Percentiles rank a stretch among this genome's conserved stretches.
These are phyloP conservation scores for Schizonepeta tenuifolia DNA, from an alignment of 257 asterid species.

Conservation along the genomic window DNA sequence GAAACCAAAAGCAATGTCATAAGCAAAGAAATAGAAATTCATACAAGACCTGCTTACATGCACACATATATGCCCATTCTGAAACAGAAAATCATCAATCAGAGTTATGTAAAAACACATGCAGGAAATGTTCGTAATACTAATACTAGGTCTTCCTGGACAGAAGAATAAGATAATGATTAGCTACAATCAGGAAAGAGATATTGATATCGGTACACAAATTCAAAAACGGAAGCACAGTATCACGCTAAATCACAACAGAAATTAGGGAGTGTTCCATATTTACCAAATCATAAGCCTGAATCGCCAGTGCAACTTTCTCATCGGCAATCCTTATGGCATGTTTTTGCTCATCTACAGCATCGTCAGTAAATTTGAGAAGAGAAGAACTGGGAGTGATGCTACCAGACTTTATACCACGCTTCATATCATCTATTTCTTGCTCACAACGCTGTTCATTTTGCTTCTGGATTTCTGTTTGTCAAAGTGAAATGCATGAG, in stretches of 20 bases:
- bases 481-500: conserved; percentile 24
- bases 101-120: neutral
- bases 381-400: conserved; percentile 76
- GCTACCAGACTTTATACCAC: conserved; percentile 74
- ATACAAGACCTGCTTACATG: neutral
- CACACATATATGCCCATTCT: conserved; percentile 4
- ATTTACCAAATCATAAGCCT: conserved; percentile 92
- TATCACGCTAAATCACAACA: conserved; percentile 4
- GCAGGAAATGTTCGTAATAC: conserved; percentile 1
- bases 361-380: conserved; percentile 81
- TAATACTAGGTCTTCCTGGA: neutral
- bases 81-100: neutral
- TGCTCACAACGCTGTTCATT: conserved; percentile 88
- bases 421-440: conserved; percentile 88
- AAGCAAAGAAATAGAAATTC: neutral
- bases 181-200: neutral
- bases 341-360: conserved; percentile 96
- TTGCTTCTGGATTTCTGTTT: conserved; percentile 80
- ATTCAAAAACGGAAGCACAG: conserved; percentile 11
- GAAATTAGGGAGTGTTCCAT: neutral
- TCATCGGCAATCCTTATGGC: conserved; percentile 96
- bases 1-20: neutral
- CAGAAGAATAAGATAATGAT: neutral
- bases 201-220: conserved; percentile 16
- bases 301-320: conserved; percentile 86